A percentile compares a stretch with the other conserved stretches of the same genome.
These are phyloP conservation scores for Edaphochlamys debaryana DNA, from an alignment of 139 green algal genomes.

Conservation along the genomic window DNA sequence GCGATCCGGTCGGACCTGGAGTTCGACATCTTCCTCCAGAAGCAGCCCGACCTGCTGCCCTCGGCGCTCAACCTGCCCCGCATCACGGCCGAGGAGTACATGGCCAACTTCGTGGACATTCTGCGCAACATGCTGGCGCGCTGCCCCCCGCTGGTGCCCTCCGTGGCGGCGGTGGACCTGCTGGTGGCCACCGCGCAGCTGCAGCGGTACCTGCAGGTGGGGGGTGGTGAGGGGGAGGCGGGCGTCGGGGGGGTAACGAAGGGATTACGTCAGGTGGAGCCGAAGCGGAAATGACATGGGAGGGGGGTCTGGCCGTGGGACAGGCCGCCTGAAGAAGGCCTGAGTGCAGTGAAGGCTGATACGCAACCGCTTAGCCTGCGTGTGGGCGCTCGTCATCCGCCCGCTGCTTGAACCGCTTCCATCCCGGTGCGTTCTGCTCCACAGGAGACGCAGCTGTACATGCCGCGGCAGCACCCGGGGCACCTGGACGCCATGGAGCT, in stretches of 20 bases:
- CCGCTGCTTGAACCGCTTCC: too few relatives aligned
- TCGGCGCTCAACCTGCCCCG: constrained; percentile 49
- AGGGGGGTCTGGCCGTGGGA: too few relatives aligned
- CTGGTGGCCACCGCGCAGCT: constrained; percentile 58
- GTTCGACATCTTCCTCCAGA: constrained; percentile 56
- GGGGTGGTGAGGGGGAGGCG: too few relatives aligned
- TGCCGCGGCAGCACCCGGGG: constrained; percentile 51
- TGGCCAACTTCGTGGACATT: constrained; percentile 52
- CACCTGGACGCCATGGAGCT: constrained; percentile 60
- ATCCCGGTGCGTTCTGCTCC: too few relatives aligned
- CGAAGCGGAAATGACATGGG: too few relatives aligned
- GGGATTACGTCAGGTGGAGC: too few relatives aligned
- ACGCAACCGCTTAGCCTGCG: too few relatives aligned
- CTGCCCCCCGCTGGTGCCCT: constrained; percentile 50
- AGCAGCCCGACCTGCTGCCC: constrained; percentile 53
- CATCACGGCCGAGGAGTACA: constrained; percentile 61
- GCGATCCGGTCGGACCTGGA: constrained; percentile 44
- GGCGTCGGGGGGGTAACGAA: too few relatives aligned
- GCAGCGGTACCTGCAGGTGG: constrained; percentile 45
- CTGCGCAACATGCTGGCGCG: constrained; percentile 50
- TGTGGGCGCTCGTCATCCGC: too few relatives aligned
- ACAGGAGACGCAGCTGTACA: constrained; percentile 26
- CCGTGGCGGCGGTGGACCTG: constrained; percentile 52
- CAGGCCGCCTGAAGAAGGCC: too few relatives aligned
- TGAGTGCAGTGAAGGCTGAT: too few relatives aligned